Conservation (phyloP, 2,329 filamentous ascomycete species). For the Fusarium avenaceum region DNA sequence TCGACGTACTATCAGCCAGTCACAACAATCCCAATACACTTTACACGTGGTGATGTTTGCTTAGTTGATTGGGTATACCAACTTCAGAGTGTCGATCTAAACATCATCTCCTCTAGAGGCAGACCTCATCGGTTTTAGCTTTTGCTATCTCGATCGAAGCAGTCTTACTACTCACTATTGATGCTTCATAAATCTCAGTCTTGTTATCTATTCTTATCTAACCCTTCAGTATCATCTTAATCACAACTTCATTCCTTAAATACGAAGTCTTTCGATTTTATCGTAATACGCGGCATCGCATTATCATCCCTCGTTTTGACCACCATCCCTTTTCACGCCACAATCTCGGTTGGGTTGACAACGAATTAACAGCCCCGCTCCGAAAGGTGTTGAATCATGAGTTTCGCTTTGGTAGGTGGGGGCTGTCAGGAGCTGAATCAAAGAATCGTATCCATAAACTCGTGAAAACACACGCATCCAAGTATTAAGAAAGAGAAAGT, state of each 20-base stretch:
- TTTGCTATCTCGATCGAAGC: not conserved
- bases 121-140: not conserved
- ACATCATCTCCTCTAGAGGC: not conserved
- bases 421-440: not conserved
- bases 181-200: not conserved
- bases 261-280: not conserved
- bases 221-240: not conserved
- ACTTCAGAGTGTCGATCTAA: slow-evolving; percentile 2
- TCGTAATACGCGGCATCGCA: slow-evolving; percentile 3
- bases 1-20: not conserved
- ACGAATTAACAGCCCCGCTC: slow-evolving; percentile 13
- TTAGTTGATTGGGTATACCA: not conserved
- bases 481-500: not conserved
- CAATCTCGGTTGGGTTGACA: slow-evolving; percentile 11
- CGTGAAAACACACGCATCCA: not conserved
- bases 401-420: slow-evolving; percentile 10
- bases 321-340: slow-evolving; percentile 2
- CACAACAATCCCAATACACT: no score
- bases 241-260: not conserved
- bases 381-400: slow-evolving; percentile 13
- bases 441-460: not conserved
- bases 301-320: slow-evolving; percentile 2
- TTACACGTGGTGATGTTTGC: not conserved
- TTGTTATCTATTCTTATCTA: not conserved
- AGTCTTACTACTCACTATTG: not conserved